Conservation (phyloP, 352 stramenopile genomes). For the Globisporangium nagaii region DNA sequence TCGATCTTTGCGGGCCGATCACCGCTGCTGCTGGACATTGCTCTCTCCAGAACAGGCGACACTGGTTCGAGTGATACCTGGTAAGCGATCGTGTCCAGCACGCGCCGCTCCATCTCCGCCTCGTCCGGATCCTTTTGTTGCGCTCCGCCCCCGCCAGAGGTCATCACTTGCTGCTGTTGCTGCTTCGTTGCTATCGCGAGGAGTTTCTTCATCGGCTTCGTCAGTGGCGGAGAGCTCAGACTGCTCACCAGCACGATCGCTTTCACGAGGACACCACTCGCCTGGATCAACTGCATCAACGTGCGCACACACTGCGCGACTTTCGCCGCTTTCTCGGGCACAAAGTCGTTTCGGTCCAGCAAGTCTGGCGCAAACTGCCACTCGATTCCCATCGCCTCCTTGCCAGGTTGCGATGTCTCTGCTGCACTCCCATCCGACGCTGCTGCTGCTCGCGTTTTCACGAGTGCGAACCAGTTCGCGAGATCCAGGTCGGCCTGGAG, state of each 20-base stretch:
- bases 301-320: constrained; percentile 18
- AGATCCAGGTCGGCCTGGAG: constrained; percentile 69
- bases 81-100: constrained; percentile 14
- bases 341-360: constrained; percentile 30
- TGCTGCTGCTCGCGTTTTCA: constrained; percentile 5
- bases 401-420: no score
- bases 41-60: constrained; percentile 30
- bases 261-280: background rate
- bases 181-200: constrained; percentile 10
- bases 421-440: no score
- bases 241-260: constrained; percentile 50
- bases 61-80: constrained; percentile 28
- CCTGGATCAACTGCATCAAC: constrained; percentile 14
- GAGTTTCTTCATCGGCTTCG: constrained; percentile 32
- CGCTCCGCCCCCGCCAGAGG: constrained; percentile 6
- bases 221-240: constrained; percentile 43
- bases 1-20: constrained; percentile 1
- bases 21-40: constrained; percentile 4
- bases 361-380: constrained; percentile 48
- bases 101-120: background rate
- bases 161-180: background rate
- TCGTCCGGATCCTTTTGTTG: constrained; percentile 2
- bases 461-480: constrained; percentile 58
- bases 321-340: constrained; percentile 32
- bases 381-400: constrained; percentile 6